Percentiles rank a stretch among this genome's conserved stretches.
phyloP scores from a whole-genome alignment of 164 flowering plant genomes.

The Aristolochia fimbriata region DNA sequence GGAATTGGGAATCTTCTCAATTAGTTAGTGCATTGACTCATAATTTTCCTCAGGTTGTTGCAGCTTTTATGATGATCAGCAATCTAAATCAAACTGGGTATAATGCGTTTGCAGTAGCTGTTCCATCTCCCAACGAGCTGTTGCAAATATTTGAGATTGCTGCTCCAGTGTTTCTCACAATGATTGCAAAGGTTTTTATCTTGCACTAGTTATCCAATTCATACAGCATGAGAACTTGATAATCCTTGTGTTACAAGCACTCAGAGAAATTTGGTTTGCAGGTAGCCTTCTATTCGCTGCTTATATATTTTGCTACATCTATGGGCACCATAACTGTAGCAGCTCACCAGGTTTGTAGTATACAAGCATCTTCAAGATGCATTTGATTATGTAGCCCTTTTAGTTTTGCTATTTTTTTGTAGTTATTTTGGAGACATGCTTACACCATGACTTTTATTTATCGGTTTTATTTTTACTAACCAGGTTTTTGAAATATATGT shows the following conservation, averaged over 20 bases:
- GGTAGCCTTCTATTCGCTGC: conserved; percentile 75
- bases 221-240: background rate
- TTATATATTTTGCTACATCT: conserved; percentile 74
- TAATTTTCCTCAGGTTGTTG: conserved; percentile 53
- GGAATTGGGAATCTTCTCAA: background rate
- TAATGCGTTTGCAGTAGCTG: conserved; percentile 48
- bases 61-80: conserved; percentile 79
- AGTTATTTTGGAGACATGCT: background rate
- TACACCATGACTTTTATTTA: background rate
- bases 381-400: background rate
- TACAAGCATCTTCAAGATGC: background rate
- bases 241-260: background rate
- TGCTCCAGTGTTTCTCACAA: conserved; percentile 86
- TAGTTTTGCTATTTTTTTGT: background rate
- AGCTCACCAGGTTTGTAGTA: conserved; percentile 69
- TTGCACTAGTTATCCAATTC: background rate
- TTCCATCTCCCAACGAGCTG: conserved; percentile 66
- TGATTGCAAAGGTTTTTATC: conserved; percentile 77
- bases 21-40: conserved; percentile 8
- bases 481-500: conserved; percentile 3
- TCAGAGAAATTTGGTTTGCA: conserved; percentile 13
- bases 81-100: conserved; percentile 71
- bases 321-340: conserved; percentile 57
- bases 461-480: background rate
- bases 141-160: conserved; percentile 59